Evolutionary conservation across 306 rosid species (phyloP).

Genomic region (Hippophae rhamnoides): DNA sequence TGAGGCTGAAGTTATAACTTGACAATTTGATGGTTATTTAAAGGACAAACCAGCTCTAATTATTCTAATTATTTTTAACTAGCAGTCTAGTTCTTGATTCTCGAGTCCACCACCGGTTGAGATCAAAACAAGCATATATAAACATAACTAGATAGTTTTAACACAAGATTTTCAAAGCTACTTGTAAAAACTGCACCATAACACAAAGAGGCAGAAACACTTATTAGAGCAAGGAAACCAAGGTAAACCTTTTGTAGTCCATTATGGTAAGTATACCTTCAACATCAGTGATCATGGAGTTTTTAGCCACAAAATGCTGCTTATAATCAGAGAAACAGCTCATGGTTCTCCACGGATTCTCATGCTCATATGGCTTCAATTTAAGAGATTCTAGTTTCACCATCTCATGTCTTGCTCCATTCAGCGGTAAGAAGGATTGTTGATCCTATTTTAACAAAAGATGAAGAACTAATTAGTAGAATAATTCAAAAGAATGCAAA

Average conservation of each 20-base stretch:
- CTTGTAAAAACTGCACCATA: too few species aligned
- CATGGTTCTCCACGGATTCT: slow-evolving; percentile 31
- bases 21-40: too few species aligned
- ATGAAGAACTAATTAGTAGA: slow-evolving; percentile 2
- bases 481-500: background rate
- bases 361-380: slow-evolving; percentile 25
- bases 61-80: too few species aligned
- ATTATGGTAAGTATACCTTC: slow-evolving; percentile 42
- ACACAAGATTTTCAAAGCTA: too few species aligned
- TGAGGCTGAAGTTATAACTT: too few species aligned
- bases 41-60: too few species aligned
- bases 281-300: slow-evolving; percentile 26
- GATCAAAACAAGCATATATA: too few species aligned
- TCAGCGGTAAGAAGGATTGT: slow-evolving; percentile 33
- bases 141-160: too few species aligned
- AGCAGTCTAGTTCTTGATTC: too few species aligned
- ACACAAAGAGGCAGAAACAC: too few species aligned
- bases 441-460: slow-evolving; percentile 37
- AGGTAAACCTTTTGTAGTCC: background rate
- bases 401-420: slow-evolving; percentile 32
- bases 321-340: slow-evolving; percentile 30
- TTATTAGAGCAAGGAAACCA: background rate
- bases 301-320: slow-evolving; percentile 32
- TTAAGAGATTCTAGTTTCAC: slow-evolving; percentile 39
- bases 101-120: too few species aligned